Percentiles rank a stretch among this genome's conserved stretches.
Conservation (phyloP, 768 basidiomycete genomes). For the Tylopilus felleus region DNA sequence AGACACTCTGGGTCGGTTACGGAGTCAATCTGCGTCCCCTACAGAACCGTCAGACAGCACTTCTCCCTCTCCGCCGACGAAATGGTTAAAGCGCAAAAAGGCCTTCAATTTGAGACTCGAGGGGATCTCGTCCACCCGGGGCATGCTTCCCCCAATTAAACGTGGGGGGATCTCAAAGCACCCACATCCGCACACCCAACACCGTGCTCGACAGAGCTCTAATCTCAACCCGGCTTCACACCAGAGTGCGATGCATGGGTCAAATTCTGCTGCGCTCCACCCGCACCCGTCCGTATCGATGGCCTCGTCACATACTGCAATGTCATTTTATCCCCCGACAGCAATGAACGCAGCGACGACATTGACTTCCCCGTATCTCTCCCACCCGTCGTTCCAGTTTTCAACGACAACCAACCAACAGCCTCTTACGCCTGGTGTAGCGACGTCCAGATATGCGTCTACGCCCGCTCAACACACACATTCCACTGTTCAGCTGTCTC, state of each 20-base stretch:
- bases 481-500: conserved; percentile 4
- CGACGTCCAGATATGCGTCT: conserved; percentile 9
- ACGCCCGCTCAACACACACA: conserved; percentile 12
- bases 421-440: conserved; percentile 8
- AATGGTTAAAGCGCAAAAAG: conserved; percentile 58
- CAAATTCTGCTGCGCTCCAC: conserved; percentile 14
- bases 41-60: conserved; percentile 30
- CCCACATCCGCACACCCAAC: conserved; percentile 22
- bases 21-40: conserved; percentile 15
- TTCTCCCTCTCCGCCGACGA: conserved; percentile 26
- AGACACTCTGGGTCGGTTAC: conserved; percentile 15
- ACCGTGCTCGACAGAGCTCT: conserved; percentile 30
- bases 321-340: conserved; percentile 30
- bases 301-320: conserved; percentile 15
- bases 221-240: conserved; percentile 28
- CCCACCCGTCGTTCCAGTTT: conserved; percentile 29
- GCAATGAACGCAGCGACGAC: conserved; percentile 29
- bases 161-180: conserved; percentile 29
- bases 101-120: conserved; percentile 52
- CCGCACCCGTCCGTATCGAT: conserved; percentile 15
- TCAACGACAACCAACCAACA: conserved; percentile 11
- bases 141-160: conserved; percentile 14
- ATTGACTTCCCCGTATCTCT: conserved; percentile 32
- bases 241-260: conserved; percentile 12
- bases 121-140: conserved; percentile 35